Base-by-base conservation (phyloP, 2,329 filamentous ascomycete genomes). In the Oidium heveae region DNA sequence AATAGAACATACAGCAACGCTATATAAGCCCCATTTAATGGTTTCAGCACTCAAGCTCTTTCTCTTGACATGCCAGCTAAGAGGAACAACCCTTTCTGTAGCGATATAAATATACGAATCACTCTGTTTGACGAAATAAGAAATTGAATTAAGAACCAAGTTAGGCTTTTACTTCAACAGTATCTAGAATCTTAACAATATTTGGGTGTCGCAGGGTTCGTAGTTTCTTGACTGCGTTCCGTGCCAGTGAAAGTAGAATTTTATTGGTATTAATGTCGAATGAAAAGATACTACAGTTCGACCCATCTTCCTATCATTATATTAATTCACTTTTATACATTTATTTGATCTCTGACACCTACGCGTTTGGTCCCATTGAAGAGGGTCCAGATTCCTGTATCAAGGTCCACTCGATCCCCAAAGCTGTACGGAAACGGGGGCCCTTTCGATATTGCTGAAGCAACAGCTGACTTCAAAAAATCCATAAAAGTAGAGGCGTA, bases 91-190 rank as follows among this genome's bases (percentile, higher is more conserved):
- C 59, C 88, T 79, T 70, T 98, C 91, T 24, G 88, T 96, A 55
- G 91, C 87, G 66, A 98, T 87, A 66, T 96, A 95, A 58, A 98
- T 91, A 65, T 91, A 89, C 28, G 84, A 78, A 60, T 98, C 91
- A 63, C 88, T 94, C 84, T 91, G 62, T 58, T 46, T 44, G 32
- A 9, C 18, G n/a, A 18, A 15, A 32, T 51, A 10, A 50, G 44
- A 16, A 10, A 51, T 52, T 28, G 15, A 39, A n/a, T 28, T 41
- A 16, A 22, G n/a, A 33, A 18, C 10, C 10, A 12, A n/a, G 7
- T 22, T 13, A 36, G 8, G 32, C 39, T 55, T 66, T 61, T 73
- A 89, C 85, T 76, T 98, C 91, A 61, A 94, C 83, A 9, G 89
- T 93, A 64, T 98, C 91, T 60, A 95, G 68, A 44, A 98, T 85